Conservation (phyloP, 352 stramenopile genomes). For the Globisporangium cylindrosporum region DNA sequence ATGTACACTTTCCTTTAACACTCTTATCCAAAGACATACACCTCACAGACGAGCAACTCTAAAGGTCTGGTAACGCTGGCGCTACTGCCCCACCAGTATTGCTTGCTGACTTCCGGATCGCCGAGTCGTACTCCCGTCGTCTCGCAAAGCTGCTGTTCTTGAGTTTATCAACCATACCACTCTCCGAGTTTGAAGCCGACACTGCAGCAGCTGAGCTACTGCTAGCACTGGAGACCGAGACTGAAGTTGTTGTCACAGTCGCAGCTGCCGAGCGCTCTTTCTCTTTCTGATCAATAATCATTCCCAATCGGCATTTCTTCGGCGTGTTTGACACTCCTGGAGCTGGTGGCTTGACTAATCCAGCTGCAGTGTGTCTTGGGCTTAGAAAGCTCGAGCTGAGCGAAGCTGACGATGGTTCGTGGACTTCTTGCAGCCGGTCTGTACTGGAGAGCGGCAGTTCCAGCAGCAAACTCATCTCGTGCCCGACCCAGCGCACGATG, state of each 20-base stretch:
- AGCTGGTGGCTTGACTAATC: constrained; percentile 11
- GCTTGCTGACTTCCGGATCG: constrained; percentile 36
- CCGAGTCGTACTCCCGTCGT: constrained; percentile 67
- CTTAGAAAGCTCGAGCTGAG: constrained; percentile 10
- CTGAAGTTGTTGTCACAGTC: background rate
- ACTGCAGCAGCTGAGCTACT: constrained; percentile 1
- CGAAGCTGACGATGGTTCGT: constrained; percentile 24
- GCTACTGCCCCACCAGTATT: constrained; percentile 1
- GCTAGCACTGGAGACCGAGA: background rate
- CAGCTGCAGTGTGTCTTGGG: background rate
- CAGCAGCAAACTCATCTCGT: constrained; percentile 78
- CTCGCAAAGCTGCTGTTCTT: constrained; percentile 73
- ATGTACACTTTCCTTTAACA: background rate
- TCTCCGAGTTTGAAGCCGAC: background rate
- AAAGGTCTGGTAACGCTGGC: constrained; percentile 5
- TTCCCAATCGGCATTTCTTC: constrained; percentile 51
- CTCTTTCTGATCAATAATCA: constrained; percentile 61
- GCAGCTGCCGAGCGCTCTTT: constrained; percentile 22
- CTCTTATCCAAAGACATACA: background rate
- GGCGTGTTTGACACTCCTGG: constrained; percentile 42
- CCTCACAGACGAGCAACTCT: background rate
- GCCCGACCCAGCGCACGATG: constrained; percentile 77
- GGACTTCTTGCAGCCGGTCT: constrained; percentile 49
- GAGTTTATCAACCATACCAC: constrained; percentile 36
- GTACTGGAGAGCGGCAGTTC: constrained; percentile 44